Evolutionary conservation across 164 flowering plant genomes (phyloP).

Genomic region (Nymphaea colorata): DNA sequence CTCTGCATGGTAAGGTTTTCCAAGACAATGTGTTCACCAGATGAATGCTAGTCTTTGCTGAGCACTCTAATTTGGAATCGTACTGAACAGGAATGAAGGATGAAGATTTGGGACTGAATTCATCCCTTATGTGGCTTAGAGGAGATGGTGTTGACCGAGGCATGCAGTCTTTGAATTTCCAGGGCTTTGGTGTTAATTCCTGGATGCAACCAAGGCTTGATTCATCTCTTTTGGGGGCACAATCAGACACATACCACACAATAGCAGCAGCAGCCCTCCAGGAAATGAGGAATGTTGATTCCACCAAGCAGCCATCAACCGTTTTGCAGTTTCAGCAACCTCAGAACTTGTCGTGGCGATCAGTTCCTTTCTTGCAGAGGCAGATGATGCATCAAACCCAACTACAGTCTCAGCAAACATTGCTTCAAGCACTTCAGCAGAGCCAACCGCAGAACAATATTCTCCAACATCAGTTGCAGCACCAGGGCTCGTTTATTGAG

Average conservation of each 20-base stretch:
- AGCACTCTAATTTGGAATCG: neutral
- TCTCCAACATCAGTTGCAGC: constrained; percentile 30
- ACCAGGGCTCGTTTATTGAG: constrained; percentile 11
- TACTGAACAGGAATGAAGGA: constrained; percentile 40
- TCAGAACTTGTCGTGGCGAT: constrained; percentile 26
- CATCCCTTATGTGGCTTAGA: constrained; percentile 82
- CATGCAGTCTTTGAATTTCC: constrained; percentile 66
- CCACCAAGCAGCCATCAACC: constrained; percentile 45
- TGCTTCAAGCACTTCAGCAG: constrained; percentile 38
- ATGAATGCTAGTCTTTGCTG: neutral
- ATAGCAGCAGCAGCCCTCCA: constrained; percentile 88
- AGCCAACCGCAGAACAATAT: constrained; percentile 26
- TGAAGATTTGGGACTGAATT: constrained; percentile 65
- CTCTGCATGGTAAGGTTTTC: constrained; percentile 43
- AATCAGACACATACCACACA: constrained; percentile 70
- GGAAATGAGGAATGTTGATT: constrained; percentile 59
- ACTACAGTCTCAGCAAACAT: constrained; percentile 29
- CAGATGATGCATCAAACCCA: constrained; percentile 61
- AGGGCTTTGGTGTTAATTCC: constrained; percentile 58
- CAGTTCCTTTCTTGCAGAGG: constrained; percentile 39
- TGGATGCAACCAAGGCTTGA: constrained; percentile 92
- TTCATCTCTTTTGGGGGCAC: constrained; percentile 64
- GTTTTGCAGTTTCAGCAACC: constrained; percentile 61
- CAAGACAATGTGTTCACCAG: neutral
- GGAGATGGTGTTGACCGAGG: constrained; percentile 47